Base-by-base conservation (phyloP, 208 protist genomes). In the Crithidia fasciculata region DNA sequence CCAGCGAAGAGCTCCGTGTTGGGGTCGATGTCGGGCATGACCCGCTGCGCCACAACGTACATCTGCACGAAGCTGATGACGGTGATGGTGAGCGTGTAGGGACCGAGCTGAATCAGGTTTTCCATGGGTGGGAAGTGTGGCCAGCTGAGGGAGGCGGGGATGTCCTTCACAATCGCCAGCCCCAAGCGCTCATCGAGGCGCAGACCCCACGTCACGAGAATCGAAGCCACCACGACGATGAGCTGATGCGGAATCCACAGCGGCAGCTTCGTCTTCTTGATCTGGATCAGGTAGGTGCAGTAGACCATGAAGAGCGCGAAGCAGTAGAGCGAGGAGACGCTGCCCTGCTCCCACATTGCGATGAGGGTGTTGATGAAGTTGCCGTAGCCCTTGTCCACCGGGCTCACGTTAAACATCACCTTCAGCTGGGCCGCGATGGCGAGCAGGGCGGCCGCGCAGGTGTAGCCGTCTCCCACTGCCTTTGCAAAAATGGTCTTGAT, bases 241-340 rank as follows among this genome's bases (percentile, higher is more conserved):
- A 89, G 81, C 79, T 86, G 84, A 59, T 89, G 84, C 19, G 84
- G 84, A 57, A 89, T 82, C 79, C 84, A 89, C 41, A 83, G 47
- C 0, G 84, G 84, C 62, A 89, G 69, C 39, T 49, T 49, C 28
- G 62, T 72, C 60, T 82, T 78, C 74, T 86, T 89, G 64, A 89
- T 79, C 43, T 80, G 73, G 52, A 85, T 81, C 37, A 89, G 72
- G 63, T 89, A 89, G 4, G 57, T 58, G 65, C 72, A 78, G 72
- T 89, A 89, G 15, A 72, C 56, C 54, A 81, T 53, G 54, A 84
- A 89, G 50, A 89, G 70, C 2, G 68, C 10, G 49, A 89, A 86
- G 78, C 72, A 78, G 78, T 83, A 84, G 58, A 89, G 36, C 16
- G 43, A 82, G 4, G 83, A 76, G 4, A 66, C 43, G 2, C 74